Conservation (phyloP, 768 basidiomycete genomes). For the Auricularia auricula-judae region DNA sequence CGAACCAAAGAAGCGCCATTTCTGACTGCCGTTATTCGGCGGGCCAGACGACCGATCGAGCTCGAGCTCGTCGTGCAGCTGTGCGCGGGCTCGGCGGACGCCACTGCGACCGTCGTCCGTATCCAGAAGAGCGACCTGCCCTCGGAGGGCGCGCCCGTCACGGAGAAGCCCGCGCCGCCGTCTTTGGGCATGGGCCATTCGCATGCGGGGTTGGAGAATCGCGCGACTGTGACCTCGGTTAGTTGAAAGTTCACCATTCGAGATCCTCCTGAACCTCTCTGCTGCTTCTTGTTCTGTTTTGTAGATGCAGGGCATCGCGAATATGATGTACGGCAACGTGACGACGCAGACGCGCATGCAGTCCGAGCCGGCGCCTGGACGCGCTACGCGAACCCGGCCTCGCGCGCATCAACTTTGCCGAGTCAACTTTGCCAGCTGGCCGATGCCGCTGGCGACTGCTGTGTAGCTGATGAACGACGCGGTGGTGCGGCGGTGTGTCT, state of each 20-base stretch:
- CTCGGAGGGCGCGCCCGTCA: slow-evolving; percentile 3
- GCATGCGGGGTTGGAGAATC: slow-evolving; percentile 16
- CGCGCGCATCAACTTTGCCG: background rate
- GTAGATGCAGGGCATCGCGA: slow-evolving; percentile 33
- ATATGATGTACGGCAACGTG: slow-evolving; percentile 59
- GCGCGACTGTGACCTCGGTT: slow-evolving; percentile 39
- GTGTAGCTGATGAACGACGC: slow-evolving; percentile 7
- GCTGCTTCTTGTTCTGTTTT: background rate
- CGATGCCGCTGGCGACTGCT: slow-evolving; percentile 14
- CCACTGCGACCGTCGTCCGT: slow-evolving; percentile 66
- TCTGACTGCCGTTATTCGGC: slow-evolving; percentile 88
- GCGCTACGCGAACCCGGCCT: slow-evolving; percentile 35
- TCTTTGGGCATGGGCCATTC: slow-evolving; percentile 18
- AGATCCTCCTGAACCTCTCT: background rate
- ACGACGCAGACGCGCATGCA: slow-evolving; percentile 58
- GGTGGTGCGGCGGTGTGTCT: slow-evolving; percentile 27
- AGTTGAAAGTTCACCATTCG: slow-evolving; percentile 11
- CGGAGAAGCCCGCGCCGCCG: slow-evolving; percentile 17
- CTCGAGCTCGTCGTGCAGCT: slow-evolving; percentile 78
- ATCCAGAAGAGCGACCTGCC: slow-evolving; percentile 39
- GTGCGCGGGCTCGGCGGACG: slow-evolving; percentile 46
- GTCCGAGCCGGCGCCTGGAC: slow-evolving; percentile 76
- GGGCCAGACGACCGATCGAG: slow-evolving; percentile 88
- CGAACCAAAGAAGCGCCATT: slow-evolving; percentile 33
- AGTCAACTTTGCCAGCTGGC: slow-evolving; percentile 19